Evolutionary conservation across 2,329 filamentous ascomycete genomes (phyloP).

Genomic region (Dothidotthia symphoricarpi): DNA sequence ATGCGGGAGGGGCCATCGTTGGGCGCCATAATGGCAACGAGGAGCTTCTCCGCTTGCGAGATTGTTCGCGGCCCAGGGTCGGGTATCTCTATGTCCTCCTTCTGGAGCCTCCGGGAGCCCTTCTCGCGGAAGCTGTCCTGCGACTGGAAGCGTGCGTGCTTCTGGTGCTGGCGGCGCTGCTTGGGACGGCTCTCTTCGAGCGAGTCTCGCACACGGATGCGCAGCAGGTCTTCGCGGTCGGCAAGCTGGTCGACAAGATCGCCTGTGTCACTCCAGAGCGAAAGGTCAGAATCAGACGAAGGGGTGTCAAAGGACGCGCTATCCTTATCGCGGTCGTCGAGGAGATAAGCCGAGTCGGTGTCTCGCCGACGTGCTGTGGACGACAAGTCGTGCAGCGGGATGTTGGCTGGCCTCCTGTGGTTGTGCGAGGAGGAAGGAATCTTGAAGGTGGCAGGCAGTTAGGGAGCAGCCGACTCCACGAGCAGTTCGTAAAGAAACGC

Average conservation of each 20-base stretch:
- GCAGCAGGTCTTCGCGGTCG: slow-evolving; percentile 78
- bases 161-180: slow-evolving; percentile 47
- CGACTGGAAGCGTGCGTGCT: slow-evolving; percentile 68
- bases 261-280: slow-evolving; percentile 89
- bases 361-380: slow-evolving; percentile 44
- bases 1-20: slow-evolving; percentile 68
- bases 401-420: slow-evolving; percentile 72
- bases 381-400: slow-evolving; percentile 76
- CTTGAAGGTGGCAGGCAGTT: slow-evolving; percentile 68
- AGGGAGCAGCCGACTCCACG: slow-evolving; percentile 42
- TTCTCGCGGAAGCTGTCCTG: slow-evolving; percentile 47
- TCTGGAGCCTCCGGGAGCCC: slow-evolving; percentile 49
- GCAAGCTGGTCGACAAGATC: slow-evolving; percentile 90
- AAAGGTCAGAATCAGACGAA: slow-evolving; percentile 66
- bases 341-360: slow-evolving; percentile 41
- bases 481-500: slow-evolving; percentile 20
- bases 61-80: slow-evolving; percentile 63
- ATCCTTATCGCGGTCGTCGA: slow-evolving; percentile 50
- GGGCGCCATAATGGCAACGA: slow-evolving; percentile 82
- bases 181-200: slow-evolving; percentile 61
- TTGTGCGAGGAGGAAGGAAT: slow-evolving; percentile 74
- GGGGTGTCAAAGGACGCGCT: slow-evolving; percentile 55
- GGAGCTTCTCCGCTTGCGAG: slow-evolving; percentile 64
- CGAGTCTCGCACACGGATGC: slow-evolving; percentile 65
- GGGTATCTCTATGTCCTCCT: slow-evolving; percentile 80